Evolutionary conservation across 2,329 filamentous ascomycete genomes (phyloP).

Genomic region (Trichothecium sympodiale): DNA sequence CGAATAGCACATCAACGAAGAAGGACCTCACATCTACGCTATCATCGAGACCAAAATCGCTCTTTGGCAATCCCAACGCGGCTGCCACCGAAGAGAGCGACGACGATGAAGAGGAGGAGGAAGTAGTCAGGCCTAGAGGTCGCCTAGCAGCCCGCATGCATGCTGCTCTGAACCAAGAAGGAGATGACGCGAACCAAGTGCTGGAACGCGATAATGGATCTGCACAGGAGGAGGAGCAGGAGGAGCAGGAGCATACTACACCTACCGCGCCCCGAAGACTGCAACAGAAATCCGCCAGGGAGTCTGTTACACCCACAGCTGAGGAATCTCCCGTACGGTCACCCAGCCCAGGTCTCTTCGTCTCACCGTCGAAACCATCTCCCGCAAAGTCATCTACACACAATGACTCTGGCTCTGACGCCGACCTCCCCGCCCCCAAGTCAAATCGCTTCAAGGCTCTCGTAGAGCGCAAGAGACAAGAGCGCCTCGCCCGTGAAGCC

Average conservation of each 20-base stretch:
- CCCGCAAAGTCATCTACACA: conserved; percentile 15
- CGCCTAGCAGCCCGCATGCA: conserved; percentile 56
- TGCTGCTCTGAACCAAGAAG: conserved; percentile 11
- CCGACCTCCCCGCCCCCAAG: conserved; percentile 33
- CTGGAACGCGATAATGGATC: conserved; percentile 14
- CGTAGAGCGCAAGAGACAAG: conserved; percentile 60
- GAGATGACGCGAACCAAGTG: no score
- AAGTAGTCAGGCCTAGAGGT: conserved; percentile 42
- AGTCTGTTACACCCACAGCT: conserved; percentile 21
- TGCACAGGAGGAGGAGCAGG: conserved; percentile 18
- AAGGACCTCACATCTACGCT: conserved; percentile 3
- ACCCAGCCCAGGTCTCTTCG: conserved; percentile 39
- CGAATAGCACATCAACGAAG: conserved; percentile 7
- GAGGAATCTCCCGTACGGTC: conserved; percentile 13
- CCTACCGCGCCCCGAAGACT: conserved; percentile 29
- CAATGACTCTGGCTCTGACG: conserved; percentile 30
- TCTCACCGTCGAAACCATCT: conserved; percentile 32
- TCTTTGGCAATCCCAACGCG: conserved; percentile 5
- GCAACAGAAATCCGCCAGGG: conserved; percentile 21
- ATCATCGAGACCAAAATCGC: conserved; percentile 1
- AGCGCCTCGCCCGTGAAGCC: conserved; percentile 57
- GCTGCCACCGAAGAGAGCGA: conserved; percentile 19
- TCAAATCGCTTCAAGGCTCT: conserved; percentile 59
- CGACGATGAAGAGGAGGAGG: conserved; percentile 31
- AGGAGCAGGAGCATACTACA: conserved; percentile 28